Evolutionary conservation across 805 yeast genomes (phyloP).

Genomic region (Yamadazyma paraphyllophila): DNA sequence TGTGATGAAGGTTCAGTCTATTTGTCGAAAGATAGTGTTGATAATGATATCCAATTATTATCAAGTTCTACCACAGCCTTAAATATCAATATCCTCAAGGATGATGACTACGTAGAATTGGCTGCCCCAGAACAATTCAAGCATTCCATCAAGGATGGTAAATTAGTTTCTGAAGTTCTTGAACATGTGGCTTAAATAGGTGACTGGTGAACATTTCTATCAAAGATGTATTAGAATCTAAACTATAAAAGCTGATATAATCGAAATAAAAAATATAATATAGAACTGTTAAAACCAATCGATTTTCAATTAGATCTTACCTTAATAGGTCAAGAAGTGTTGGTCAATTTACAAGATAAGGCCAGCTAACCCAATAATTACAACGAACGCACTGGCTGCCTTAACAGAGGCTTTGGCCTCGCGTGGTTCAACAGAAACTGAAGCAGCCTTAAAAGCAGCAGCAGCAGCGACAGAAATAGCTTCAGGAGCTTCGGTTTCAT

Average conservation of each 20-base stretch:
- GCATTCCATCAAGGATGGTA: constrained; percentile 64
- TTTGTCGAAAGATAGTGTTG: constrained; percentile 67
- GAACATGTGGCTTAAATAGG: constrained; percentile 63
- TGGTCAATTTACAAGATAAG: neutral
- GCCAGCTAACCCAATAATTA: neutral
- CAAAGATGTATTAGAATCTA: neutral
- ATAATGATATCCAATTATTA: constrained; percentile 62
- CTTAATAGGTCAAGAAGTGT: no score
- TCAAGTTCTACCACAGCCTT: constrained; percentile 83
- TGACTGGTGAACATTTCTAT: no score
- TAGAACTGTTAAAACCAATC: neutral
- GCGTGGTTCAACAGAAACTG: neutral
- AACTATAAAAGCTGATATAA: neutral
- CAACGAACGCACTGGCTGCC: neutral
- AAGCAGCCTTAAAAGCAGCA: neutral
- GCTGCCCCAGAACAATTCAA: constrained; percentile 91
- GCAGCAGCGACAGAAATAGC: neutral
- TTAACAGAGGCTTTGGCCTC: constrained; percentile 4
- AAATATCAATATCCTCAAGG: constrained; percentile 79
- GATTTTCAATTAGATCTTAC: no score
- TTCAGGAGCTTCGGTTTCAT: constrained; percentile 2
- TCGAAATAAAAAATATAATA: neutral
- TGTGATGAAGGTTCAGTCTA: constrained; percentile 83
- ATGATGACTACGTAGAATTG: constrained; percentile 74
- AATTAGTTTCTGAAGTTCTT: constrained; percentile 66